Base-by-base conservation (phyloP, 1,284 basidiomycete genomes). In the Golubevia pallescens region DNA sequence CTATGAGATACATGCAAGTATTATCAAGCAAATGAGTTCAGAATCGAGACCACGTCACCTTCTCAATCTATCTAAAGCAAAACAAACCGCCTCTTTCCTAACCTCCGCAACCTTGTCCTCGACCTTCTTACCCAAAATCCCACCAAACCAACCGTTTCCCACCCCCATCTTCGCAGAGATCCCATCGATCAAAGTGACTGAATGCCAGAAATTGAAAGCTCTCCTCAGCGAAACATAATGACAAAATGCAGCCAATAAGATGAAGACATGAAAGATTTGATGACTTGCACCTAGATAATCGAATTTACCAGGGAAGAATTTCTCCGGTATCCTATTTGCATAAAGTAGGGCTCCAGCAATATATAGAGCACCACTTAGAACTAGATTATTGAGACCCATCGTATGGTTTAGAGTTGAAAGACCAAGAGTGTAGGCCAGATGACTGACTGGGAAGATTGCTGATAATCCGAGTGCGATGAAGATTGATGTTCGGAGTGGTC, bases 261-360 rank as follows among this genome's bases (percentile, higher is more conserved):
- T 93, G 80, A 90, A 91, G 73, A 90, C 81, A 82, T 96, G 94
- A 86, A 97, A 96, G 78, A 95, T 92, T 86, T 88, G 86, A 87
- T 95, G 93, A 34, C 92, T 93, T 0, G 92, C 89, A 63, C 91
- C 90, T 73, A 94, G 89, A 80, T 90, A 89, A 87, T 96, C 93
- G 80, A 94, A 94, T 70, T 86, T 90, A 60, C 93, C 93, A 0
- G 93, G 93, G 8, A 88, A 88, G 70, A 92, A 88, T 32, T 90
- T 88, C 81, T 96, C 94, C 24, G 94, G 94, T 63, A 95, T 89
- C 61, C 93, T 89, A 74, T 91, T 91, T 51, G 93, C 93, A 86
- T 81, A 82, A 23, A 81, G 48, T 8, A 62, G 38, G 0, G 81
- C 78, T 1, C 78, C 80, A 1, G 72, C 57, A 13, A 84, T 73